Base-by-base conservation (phyloP, 441 rosid species). In the Gossypium trilobum region DNA sequence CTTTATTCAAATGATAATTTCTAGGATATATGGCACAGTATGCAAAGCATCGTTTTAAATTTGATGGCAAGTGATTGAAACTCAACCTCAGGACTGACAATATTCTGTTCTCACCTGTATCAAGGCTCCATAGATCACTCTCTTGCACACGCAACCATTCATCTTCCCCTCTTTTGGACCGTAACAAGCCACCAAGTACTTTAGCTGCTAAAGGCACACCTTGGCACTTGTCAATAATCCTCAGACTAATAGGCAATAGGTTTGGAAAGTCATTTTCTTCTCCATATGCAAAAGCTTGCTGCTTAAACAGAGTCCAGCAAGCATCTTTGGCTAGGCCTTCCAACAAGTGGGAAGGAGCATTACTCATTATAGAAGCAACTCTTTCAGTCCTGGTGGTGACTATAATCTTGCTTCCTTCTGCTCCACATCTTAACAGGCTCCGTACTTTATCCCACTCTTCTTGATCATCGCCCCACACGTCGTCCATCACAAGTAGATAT, bases 131-230 rank as follows among this genome's bases (percentile, higher is more conserved):
- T 8, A 82, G 19, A 3, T 75, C 82, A 72, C 71, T 79, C 3
- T 73, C 54, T 14, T 46, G 73, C 7, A 82, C 73, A 44, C 4
- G 25, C 7, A 69, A 6, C 85, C 85, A 78, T 46, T 74, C 76
- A 0, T 58, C 39, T 29, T 64, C 68, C 33, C 56, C 69, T 3
- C 62, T 68, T 54, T 59, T 67, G 58, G 52, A 81, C 54, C 55
- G 73, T 73, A 82, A 39, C 7, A 75, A 17, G 51, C 79, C 54
- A 36, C 85, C 82, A 0, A 82, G 73, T 14, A 68, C 52, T 33
- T 79, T 82, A 4, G 75, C 70, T 14, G 79, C 85, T 25, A 79
- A 62, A 4, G 85, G 79, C 39, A 74, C 33, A 11, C 81, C 85
- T 13, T 60, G 63, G 61, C 79, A 82, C 57, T 77, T 82, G 50